Conservation (phyloP, 2,329 filamentous ascomycete species). For the Lasiodiplodia sp. region DNA sequence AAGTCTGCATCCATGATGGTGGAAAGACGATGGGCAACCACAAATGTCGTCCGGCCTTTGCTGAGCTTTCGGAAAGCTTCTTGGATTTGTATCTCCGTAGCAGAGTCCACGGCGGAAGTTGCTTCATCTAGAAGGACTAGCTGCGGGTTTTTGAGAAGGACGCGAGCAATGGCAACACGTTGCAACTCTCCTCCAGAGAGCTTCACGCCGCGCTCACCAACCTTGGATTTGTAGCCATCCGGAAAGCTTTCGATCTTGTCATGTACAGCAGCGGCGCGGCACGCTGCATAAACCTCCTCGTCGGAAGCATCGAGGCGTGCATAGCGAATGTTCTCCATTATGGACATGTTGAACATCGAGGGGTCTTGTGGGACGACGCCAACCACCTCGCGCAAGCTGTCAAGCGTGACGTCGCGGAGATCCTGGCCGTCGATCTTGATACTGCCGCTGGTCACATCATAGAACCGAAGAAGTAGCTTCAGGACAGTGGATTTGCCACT, state of each 20-base stretch:
- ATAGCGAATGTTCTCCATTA: slow-evolving; percentile 71
- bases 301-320: slow-evolving; percentile 67
- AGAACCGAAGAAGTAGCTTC: slow-evolving; percentile 67
- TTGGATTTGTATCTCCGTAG: slow-evolving; percentile 72
- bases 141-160: slow-evolving; percentile 80
- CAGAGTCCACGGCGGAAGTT: slow-evolving; percentile 84
- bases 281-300: slow-evolving; percentile 66
- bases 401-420: slow-evolving; percentile 65
- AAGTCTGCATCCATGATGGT: slow-evolving; percentile 87
- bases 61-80: slow-evolving; percentile 66
- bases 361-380: slow-evolving; percentile 72
- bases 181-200: slow-evolving; percentile 73
- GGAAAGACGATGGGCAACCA: slow-evolving; percentile 80
- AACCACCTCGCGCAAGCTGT: slow-evolving; percentile 64
- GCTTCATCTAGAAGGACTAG: slow-evolving; percentile 87
- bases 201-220: slow-evolving; percentile 50
- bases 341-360: slow-evolving; percentile 68
- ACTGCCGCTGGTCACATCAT: slow-evolving; percentile 62
- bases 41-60: slow-evolving; percentile 69
- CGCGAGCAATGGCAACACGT: slow-evolving; percentile 73
- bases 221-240: slow-evolving; percentile 49
- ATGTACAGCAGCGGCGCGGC: slow-evolving; percentile 68
- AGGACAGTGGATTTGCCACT: slow-evolving; percentile 69
- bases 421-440: slow-evolving; percentile 68
- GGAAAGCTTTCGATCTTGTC: slow-evolving; percentile 68